Evolutionary conservation across 768 basidiomycete species (phyloP), one percentile per base, ranked within the genome.

Genomic region (Trametopsis cervina): DNA sequence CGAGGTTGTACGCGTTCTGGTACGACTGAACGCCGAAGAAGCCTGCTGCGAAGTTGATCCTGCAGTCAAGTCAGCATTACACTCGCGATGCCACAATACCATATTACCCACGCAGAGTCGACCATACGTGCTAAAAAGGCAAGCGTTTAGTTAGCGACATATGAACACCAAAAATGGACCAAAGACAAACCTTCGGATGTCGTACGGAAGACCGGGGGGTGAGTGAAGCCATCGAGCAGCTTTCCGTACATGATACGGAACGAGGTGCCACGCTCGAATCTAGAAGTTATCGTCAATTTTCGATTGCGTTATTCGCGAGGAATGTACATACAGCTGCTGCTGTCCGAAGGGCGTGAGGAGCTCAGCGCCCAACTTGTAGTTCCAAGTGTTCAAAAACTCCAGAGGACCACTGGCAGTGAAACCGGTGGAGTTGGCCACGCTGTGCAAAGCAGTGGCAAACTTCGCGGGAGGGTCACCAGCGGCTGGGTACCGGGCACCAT

Each of bases 351-450:
- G 89, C 13, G 90, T 91, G 51, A 94, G 67, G 22, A 88, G 82
- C 68, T 96, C 93, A 68, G 83, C 83, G 15, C 93, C 94, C 2
- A 97, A 77, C 56, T 87, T 86, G 66, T 90, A 94, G 3, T 84
- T 81, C 92, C 88, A 95, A 23, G 75, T 73, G 59, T 91, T 89
- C 67, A 95, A 65, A 60, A 94, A 95, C 0, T 70, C 60, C 12
- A 94, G 63, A 2, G 76, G 66, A 0, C 83, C 89, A 1, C 70
- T 71, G 0, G 80, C 84, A 24, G 73, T 77, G 81, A 84, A 85
- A 10, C 70, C 62, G 15, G 68, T 66, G 1, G 83, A 72, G 60
- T 53, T 83, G 72, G 23, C 86, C 60, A 42, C 78, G 73, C n/a
- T 54, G 55, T 2, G 80, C 73, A 44, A 85, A 70, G 9, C 70